Conservation (phyloP, 805 yeast species). For the Yamadazyma laniorum region DNA sequence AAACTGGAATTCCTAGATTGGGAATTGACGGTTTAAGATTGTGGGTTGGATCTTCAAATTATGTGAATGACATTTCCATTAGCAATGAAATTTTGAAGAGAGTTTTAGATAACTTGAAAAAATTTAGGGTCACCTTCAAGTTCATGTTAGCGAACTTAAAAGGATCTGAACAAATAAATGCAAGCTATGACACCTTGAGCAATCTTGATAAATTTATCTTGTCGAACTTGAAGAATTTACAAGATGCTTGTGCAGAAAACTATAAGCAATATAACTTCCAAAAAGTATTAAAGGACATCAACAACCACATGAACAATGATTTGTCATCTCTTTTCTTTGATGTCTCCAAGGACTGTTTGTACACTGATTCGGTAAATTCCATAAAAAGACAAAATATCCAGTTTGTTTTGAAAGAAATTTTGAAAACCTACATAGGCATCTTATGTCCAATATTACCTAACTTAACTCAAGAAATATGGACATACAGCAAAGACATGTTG, state of each 20-base stretch:
- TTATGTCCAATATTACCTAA: conserved; percentile 82
- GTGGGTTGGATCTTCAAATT: conserved; percentile 89
- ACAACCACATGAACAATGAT: conserved; percentile 69
- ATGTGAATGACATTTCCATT: conserved; percentile 72
- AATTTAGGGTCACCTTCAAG: conserved; percentile 76
- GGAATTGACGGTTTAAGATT: conserved; percentile 91
- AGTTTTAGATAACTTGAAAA: conserved; percentile 77
- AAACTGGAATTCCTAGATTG: conserved; percentile 50
- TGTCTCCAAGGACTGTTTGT: conserved; percentile 78
- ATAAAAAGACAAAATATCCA: conserved; percentile 57
- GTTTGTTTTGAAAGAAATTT: conserved; percentile 60
- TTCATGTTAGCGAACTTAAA: conserved; percentile 78
- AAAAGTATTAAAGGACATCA: conserved; percentile 63
- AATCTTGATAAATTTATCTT: conserved; percentile 64
- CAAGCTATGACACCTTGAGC: conserved; percentile 29
- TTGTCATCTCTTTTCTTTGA: conserved; percentile 86
- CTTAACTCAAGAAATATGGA: conserved; percentile 88
- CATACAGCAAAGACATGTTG: conserved; percentile 40
- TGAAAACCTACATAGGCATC: conserved; percentile 61
- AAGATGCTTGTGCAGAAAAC: conserved; percentile 36
- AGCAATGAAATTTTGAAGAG: conserved; percentile 71
- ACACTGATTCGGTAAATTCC: conserved; percentile 58
- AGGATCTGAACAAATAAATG: conserved; percentile 11
- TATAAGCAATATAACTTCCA: conserved; percentile 66
- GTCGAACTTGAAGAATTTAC: conserved; percentile 50